Conservation (phyloP, 2,329 filamentous ascomycete genomes). For the Neodidymelliopsis sp. region DNA sequence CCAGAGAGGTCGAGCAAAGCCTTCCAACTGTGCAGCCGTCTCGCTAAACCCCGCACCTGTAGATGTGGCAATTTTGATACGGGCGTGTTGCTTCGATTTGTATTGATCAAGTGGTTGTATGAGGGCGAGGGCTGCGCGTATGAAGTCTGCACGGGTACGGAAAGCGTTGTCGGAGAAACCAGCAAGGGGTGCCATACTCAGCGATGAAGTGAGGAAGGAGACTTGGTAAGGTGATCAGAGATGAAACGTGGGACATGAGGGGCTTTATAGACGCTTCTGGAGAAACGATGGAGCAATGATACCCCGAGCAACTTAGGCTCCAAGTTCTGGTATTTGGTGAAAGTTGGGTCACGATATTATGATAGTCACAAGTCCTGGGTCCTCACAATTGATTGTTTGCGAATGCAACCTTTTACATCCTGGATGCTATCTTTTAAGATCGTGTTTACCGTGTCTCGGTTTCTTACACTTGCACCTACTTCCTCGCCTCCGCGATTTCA, state of each 20-base stretch:
- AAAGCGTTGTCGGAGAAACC: conserved; percentile 29
- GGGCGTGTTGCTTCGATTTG: conserved; percentile 20
- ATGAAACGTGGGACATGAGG: background rate
- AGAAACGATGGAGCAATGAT: background rate
- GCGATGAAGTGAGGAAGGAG: background rate
- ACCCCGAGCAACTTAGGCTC: too few species aligned
- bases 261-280: background rate
- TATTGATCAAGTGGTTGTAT: conserved; percentile 22
- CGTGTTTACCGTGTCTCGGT: background rate
- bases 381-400: too few species aligned
- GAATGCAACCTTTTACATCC: too few species aligned
- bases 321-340: too few species aligned
- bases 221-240: background rate
- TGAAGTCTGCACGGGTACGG: conserved; percentile 14
- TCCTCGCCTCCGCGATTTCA: conserved; percentile 16
- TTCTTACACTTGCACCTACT: conserved; percentile 14
- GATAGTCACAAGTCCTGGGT: background rate
- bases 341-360: too few species aligned
- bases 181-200: conserved; percentile 21
- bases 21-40: conserved; percentile 30
- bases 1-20: conserved; percentile 28
- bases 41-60: conserved; percentile 29
- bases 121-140: conserved; percentile 16
- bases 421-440: too few species aligned
- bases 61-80: conserved; percentile 25